Percentiles rank a stretch among this genome's conserved stretches.
Conservation (phyloP, 179 eudicot genomes). For the Silene vulgaris region DNA sequence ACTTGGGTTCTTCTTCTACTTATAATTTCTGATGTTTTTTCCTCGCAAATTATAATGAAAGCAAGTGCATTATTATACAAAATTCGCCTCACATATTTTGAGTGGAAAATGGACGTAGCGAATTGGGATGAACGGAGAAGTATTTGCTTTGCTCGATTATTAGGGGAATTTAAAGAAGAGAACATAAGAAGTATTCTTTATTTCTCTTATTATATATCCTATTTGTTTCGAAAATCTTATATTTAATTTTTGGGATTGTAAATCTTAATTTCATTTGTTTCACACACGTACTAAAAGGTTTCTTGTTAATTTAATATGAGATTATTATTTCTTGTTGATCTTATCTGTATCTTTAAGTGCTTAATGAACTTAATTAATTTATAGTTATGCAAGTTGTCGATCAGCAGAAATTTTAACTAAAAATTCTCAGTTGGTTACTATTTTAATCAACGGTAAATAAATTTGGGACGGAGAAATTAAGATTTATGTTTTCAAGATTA, state of each 20-base stretch:
- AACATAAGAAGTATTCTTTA: neutral
- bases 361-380: no score
- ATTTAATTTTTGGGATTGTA: neutral
- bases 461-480: no score
- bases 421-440: neutral
- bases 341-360: neutral
- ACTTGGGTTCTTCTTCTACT: constrained; percentile 33
- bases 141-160: neutral
- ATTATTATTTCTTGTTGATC: neutral
- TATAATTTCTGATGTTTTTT: constrained; percentile 18
- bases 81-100: neutral
- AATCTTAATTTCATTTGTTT: neutral
- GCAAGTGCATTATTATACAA: no score
- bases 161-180: neutral
- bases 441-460: no score
- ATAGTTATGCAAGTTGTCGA: no score
- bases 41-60: no score
- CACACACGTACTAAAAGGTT: neutral
- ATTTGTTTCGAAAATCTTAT: neutral
- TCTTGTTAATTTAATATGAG: neutral
- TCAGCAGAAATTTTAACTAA: neutral
- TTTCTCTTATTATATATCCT: neutral
- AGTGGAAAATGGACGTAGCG: neutral
- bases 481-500: no score
- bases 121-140: neutral